Conservation (phyloP, 257 asterid genomes). For the Salvia splendens region DNA sequence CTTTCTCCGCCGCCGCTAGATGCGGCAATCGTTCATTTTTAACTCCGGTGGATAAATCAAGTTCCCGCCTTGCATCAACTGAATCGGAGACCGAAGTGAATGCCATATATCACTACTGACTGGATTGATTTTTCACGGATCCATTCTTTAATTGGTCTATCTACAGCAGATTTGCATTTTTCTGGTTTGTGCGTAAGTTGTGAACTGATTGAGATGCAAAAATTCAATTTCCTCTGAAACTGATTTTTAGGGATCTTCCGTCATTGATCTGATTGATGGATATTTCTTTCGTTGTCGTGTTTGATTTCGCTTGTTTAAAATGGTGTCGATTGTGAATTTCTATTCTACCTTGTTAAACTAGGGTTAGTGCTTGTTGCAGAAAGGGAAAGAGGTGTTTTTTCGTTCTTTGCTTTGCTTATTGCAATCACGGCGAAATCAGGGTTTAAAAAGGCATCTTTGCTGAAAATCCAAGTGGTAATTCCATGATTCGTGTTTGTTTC, state of each 20-base stretch:
- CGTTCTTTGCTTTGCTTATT: not conserved
- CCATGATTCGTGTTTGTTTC: not conserved
- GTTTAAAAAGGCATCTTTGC: not conserved
- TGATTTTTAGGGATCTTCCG: slow-evolving; percentile 21
- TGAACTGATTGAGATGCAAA: not conserved
- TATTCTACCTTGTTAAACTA: not conserved
- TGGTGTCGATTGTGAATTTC: not conserved
- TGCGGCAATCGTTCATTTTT: too few relatives aligned
- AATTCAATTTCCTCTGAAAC: not conserved
- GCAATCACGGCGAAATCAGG: not conserved
- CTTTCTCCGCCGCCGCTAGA: slow-evolving; percentile 20
- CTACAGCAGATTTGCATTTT: not conserved
- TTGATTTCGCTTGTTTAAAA: not conserved
- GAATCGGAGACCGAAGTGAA: slow-evolving; percentile 60
- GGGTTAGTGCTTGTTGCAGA: slow-evolving; percentile 8
- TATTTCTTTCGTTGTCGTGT: not conserved
- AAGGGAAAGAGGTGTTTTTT: not conserved
- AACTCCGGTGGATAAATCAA: slow-evolving; percentile 11
- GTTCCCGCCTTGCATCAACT: slow-evolving; percentile 72
- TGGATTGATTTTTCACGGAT: not conserved
- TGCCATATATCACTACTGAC: not conserved
- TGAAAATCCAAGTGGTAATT: too few relatives aligned
- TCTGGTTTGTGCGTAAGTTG: not conserved
- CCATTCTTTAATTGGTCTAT: not conserved
- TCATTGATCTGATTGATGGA: slow-evolving; percentile 1